Conservation (phyloP, 2,329 filamentous ascomycete species). For the Arthrobotrys musiformis region DNA sequence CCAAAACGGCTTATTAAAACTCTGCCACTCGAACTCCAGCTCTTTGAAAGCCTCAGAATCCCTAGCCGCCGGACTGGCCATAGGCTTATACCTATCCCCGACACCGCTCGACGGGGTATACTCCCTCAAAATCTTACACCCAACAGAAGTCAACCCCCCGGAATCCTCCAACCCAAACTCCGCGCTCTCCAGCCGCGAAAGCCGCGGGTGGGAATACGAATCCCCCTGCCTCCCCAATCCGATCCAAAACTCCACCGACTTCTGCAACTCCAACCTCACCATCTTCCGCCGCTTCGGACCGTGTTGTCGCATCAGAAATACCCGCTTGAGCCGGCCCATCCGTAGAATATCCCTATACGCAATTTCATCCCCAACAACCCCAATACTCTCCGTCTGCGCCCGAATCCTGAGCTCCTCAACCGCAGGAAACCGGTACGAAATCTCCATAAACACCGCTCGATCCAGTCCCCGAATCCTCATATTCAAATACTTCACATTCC, state of each 20-base stretch:
- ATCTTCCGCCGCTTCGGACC: neutral
- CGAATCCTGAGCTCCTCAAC: neutral
- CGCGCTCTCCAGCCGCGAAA: neutral
- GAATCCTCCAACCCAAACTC: neutral
- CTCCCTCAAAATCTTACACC: neutral
- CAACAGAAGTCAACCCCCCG: neutral
- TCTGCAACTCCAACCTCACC: neutral
- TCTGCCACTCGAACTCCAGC: neutral
- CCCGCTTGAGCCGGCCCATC: neutral
- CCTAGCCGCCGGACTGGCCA: neutral
- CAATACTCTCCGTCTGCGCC: no score
- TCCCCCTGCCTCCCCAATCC: neutral
- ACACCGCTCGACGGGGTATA: neutral
- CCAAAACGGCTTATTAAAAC: neutral
- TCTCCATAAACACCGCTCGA: neutral
- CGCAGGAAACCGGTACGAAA: neutral
- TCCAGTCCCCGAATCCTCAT: neutral
- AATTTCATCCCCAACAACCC: no score
- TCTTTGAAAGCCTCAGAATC: neutral
- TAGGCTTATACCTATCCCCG: neutral
- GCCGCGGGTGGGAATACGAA: neutral
- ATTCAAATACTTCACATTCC: neutral
- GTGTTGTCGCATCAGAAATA: neutral
- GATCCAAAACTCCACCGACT: neutral
- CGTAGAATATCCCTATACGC: neutral